These are phyloP conservation scores for Capillidium rhysosporum DNA, from an alignment of 371 early-diverging fungal genomes.

Conservation along the genomic window DNA sequence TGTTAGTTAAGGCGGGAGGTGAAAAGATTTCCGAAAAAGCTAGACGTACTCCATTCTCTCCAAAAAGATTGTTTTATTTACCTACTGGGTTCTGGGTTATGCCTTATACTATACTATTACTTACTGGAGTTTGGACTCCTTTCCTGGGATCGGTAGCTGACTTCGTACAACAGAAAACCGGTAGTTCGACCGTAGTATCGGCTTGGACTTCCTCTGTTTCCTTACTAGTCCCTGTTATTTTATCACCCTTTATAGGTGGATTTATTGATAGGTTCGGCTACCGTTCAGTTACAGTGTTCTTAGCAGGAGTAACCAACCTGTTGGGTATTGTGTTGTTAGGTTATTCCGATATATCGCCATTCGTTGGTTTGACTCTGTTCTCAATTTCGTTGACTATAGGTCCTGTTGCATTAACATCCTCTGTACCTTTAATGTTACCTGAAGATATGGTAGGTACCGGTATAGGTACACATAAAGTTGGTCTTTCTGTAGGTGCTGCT, in stretches of 20 bases:
- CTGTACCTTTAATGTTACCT: constrained; percentile 37
- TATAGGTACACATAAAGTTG: constrained; percentile 26
- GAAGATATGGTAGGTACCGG: constrained; percentile 37
- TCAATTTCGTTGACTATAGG: constrained; percentile 41
- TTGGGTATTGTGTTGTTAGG: constrained; percentile 21
- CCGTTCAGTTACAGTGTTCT: neutral
- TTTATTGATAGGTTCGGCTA: constrained; percentile 26
- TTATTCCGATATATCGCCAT: constrained; percentile 23
- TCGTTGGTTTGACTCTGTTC: constrained; percentile 36
- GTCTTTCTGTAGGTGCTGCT: neutral
- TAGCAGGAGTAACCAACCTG: neutral
- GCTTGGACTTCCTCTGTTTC: constrained; percentile 29
- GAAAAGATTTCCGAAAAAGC: constrained; percentile 13
- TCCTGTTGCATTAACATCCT: constrained; percentile 39
- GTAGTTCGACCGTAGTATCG: constrained; percentile 18
- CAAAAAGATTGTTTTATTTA: constrained; percentile 19
- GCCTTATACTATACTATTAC: constrained; percentile 20
- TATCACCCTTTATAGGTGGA: constrained; percentile 28
- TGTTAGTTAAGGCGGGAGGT: constrained; percentile 18
- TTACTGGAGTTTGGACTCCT: constrained; percentile 29
- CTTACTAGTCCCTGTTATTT: constrained; percentile 26
- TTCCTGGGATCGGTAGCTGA: constrained; percentile 23
- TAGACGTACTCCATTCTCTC: constrained; percentile 18
- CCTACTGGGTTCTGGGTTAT: constrained; percentile 26
- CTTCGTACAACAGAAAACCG: constrained; percentile 8